Evolutionary conservation across 768 basidiomycete genomes (phyloP), one percentile per base, ranked within the genome.

Genomic region (Goffeauzyma gilvescens): DNA sequence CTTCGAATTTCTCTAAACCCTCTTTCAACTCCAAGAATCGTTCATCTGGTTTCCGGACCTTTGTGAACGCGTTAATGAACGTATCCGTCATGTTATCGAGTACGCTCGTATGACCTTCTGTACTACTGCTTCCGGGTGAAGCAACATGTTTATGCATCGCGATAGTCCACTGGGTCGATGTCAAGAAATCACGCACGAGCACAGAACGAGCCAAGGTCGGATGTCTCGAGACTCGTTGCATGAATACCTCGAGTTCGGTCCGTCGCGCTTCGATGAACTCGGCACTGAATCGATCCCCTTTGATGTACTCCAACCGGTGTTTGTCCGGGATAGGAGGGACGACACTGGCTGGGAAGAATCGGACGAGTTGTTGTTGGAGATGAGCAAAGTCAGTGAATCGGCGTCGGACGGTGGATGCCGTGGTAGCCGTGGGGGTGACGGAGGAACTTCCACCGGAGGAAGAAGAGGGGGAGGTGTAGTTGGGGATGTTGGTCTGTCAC

Each of bases 101-200:
- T 31, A 98, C 69, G 26, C 84, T 79, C 1, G 55, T 38, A 38
- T 59, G 54, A 13, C 52, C 55, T 41, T 55, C 58, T 74, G 73
- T 0, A 73, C 69, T 17, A 4, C n/a, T n/a, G 20, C 75, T 75
- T 15, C 86, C 83, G 4, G 89, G 85, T 56, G 93, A 83, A 5
- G 89, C 85, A 41, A 83, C 70, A 55, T 93, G 86, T 57, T 89
- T 83, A 61, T 96, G 89, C 84, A 93, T 96, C 57, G 81, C 77
- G 20, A 96, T 89, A 55, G 84, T 81, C 93, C 93, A 98, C 89
- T 98, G 93, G 25, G 83, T 81, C 3, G 87, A 90, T 60, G 86
- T 83, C 45, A 96, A 78, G 68, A 98, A 98, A 22, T 85, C 82
- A 6, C 80, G 76, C n/a, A 93, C 71, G 23, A 96, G 75, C 7